phyloP scores from a whole-genome alignment of 148 eudicot species.

The Simmondsia chinensis region DNA sequence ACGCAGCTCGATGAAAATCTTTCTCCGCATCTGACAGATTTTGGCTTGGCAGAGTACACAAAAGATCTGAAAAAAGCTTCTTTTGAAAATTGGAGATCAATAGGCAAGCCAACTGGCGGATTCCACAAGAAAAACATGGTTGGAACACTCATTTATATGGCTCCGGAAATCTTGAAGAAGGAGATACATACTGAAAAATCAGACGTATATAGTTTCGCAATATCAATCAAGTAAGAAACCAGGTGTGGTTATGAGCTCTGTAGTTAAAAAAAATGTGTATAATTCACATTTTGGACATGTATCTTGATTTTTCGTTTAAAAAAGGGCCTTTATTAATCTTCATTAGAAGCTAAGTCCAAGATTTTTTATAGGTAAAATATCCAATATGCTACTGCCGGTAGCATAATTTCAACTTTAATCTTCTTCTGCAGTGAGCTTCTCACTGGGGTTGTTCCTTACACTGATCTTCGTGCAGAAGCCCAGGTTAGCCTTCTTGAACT shows the following conservation, averaged over 20 bases:
- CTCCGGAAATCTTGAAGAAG: slow-evolving; percentile 90
- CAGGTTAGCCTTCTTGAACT: slow-evolving; percentile 46
- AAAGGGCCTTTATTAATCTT: too few species aligned
- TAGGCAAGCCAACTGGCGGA: slow-evolving; percentile 98
- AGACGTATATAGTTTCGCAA: slow-evolving; percentile 90
- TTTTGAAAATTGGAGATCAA: slow-evolving; percentile 64
- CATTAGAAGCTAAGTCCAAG: too few species aligned
- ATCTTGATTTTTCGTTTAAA: too few species aligned
- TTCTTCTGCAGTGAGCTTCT: slow-evolving; percentile 76
- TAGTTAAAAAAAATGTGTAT: too few species aligned
- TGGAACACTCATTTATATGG: slow-evolving; percentile 96
- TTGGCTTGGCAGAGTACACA: slow-evolving; percentile 86
- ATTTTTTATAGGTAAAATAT: too few species aligned
- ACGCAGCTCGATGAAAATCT: slow-evolving; percentile 66
- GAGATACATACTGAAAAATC: slow-evolving; percentile 84
- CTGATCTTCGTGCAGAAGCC: slow-evolving; percentile 92
- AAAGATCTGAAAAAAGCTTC: slow-evolving; percentile 64
- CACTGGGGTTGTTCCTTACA: slow-evolving; percentile 95
- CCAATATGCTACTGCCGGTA: too few species aligned
- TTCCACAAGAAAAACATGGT: slow-evolving; percentile 97
- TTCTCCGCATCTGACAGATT: slow-evolving; percentile 69
- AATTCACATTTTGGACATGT: too few species aligned
- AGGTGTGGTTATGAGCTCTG: not conserved
- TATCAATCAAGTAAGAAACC: slow-evolving; percentile 71
- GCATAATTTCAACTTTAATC: slow-evolving; percentile 1